A percentile compares a stretch with the other conserved stretches of the same genome.
phyloP scores from a whole-genome alignment of 2,329 filamentous ascomycete species.

The Teratosphaeria destructans region DNA sequence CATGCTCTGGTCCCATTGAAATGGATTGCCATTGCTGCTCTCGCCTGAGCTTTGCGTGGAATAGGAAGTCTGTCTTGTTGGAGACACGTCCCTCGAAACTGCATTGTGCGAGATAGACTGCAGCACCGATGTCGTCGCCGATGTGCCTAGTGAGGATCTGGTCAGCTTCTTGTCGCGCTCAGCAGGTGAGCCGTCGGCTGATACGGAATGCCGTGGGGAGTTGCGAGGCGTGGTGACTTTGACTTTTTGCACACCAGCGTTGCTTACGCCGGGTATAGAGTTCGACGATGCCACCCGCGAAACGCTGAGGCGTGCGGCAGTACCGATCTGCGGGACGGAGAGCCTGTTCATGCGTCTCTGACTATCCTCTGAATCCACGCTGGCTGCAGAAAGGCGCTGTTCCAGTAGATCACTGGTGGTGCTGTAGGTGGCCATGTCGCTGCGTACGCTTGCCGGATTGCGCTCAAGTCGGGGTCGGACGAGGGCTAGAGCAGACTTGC shows the following conservation, averaged over 20 bases:
- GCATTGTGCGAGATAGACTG: slow-evolving; percentile 21
- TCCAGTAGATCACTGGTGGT: slow-evolving; percentile 12
- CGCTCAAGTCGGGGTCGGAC: slow-evolving; percentile 14
- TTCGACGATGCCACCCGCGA: slow-evolving; percentile 25
- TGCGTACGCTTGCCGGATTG: slow-evolving; percentile 16
- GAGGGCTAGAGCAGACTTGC: slow-evolving; percentile 3
- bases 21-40: slow-evolving; percentile 37
- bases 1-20: slow-evolving; percentile 34
- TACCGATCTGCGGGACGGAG: background rate
- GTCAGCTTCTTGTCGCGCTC: slow-evolving; percentile 17
- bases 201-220: slow-evolving; percentile 23
- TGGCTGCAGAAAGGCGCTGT: slow-evolving; percentile 14
- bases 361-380: slow-evolving; percentile 20
- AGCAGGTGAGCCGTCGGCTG: slow-evolving; percentile 31
- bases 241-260: slow-evolving; percentile 18
- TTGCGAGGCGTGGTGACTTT: slow-evolving; percentile 23
- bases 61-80: slow-evolving; percentile 30
- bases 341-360: slow-evolving; percentile 1
- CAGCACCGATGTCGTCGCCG: slow-evolving; percentile 7
- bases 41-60: slow-evolving; percentile 28
- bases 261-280: slow-evolving; percentile 13
- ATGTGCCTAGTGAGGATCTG: background rate
- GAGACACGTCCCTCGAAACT: slow-evolving; percentile 10
- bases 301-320: background rate
- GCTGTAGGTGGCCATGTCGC: slow-evolving; percentile 18